Percentiles rank a stretch among this genome's conserved stretches.
Conservation (phyloP, 345 rosid genomes). For the Punica granatum region DNA sequence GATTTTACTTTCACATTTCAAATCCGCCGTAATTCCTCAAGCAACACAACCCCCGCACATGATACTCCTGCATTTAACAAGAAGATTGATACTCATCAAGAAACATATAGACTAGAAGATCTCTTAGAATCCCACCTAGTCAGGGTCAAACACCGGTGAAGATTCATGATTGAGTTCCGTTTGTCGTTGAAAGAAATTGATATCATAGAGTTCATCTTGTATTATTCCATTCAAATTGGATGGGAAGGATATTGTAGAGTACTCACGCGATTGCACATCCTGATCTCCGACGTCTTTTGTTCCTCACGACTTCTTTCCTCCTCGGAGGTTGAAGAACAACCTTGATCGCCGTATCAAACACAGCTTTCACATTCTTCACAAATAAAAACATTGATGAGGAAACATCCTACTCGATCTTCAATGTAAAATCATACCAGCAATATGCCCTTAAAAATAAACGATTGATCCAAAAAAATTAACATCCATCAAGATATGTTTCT, state of each 20-base stretch:
- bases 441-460: background rate
- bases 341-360: slow-evolving; percentile 91
- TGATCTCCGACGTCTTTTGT: slow-evolving; percentile 56
- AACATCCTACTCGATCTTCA: background rate
- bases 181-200: background rate
- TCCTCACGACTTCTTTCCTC: slow-evolving; percentile 67
- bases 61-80: slow-evolving; percentile 40
- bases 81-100: background rate
- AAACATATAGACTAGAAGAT: background rate
- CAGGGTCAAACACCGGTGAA: too few relatives aligned
- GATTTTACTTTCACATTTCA: background rate
- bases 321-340: slow-evolving; percentile 94
- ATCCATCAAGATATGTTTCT: background rate
- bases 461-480: background rate
- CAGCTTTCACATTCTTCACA: slow-evolving; percentile 83
- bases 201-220: background rate
- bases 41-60: slow-evolving; percentile 74
- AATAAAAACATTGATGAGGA: background rate
- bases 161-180: too few relatives aligned
- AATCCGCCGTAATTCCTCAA: slow-evolving; percentile 9
- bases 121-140: background rate
- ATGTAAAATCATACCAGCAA: background rate
- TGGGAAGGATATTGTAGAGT: slow-evolving; percentile 2
- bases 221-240: background rate
- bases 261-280: slow-evolving; percentile 76